Evolutionary conservation across 495 filamentous ascomycete species (phyloP).

Genomic region (Neurospora cerealis): DNA sequence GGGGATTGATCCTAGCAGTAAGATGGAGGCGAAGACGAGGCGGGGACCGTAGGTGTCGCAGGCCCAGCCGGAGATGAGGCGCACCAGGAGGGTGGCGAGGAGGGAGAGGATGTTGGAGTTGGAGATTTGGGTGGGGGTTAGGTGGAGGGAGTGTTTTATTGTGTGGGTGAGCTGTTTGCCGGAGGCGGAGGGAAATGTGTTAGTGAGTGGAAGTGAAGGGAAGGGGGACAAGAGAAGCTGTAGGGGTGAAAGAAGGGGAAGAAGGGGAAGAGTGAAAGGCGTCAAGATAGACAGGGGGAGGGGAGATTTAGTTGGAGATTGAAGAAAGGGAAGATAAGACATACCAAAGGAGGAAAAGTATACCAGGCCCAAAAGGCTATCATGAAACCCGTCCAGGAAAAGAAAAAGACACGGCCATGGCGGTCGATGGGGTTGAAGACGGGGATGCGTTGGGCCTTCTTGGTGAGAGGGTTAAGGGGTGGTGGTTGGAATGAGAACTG

Average conservation of each 20-base stretch:
- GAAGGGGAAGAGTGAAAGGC: neutral
- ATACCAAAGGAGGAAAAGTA: conserved; percentile 73
- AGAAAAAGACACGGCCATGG: conserved; percentile 88
- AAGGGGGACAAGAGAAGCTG: no score
- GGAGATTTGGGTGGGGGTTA: conserved; percentile 61
- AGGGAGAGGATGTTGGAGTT: conserved; percentile 92
- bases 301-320: no score
- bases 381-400: conserved; percentile 94
- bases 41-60: conserved; percentile 84
- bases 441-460: conserved; percentile 73
- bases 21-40: conserved; percentile 62
- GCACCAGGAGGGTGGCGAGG: conserved; percentile 70
- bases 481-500: conserved; percentile 37
- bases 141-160: conserved; percentile 66
- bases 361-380: conserved; percentile 92
- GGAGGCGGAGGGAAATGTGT: conserved; percentile 4
- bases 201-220: conserved; percentile 5
- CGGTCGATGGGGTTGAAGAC: conserved; percentile 67
- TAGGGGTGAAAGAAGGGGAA: neutral
- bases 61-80: conserved; percentile 69
- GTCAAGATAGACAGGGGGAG: no score
- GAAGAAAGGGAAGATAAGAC: conserved; percentile 5
- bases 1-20: conserved; percentile 72
- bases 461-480: conserved; percentile 69
- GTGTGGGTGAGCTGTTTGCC: conserved; percentile 53